These are phyloP conservation scores for Nakaseomyces bracarensis DNA, from an alignment of 1,139 yeast genomes.

Conservation along the genomic window DNA sequence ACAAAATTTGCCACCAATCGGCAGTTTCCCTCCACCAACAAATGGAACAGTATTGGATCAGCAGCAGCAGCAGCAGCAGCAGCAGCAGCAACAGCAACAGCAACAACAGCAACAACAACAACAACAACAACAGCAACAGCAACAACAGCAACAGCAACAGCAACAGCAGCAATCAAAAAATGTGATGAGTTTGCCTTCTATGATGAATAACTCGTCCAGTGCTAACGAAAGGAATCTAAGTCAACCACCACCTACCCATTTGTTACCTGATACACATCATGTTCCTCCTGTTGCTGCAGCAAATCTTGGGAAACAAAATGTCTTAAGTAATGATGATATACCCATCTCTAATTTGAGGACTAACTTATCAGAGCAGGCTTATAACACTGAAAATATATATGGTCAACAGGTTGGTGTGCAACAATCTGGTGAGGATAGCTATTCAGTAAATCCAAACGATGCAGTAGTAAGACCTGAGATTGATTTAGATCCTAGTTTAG, in stretches of 20 bases:
- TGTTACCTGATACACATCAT: neutral
- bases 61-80: slow-evolving; percentile 2
- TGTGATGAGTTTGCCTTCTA: slow-evolving; percentile 7
- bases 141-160: slow-evolving; percentile 16
- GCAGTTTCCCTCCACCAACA: slow-evolving; percentile 82
- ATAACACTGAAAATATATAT: slow-evolving; percentile 2
- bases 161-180: slow-evolving; percentile 12
- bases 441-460: slow-evolving; percentile 32
- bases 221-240: neutral
- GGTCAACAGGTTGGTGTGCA: slow-evolving; percentile 6
- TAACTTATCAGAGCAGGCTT: slow-evolving; percentile 6
- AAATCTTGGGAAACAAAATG: neutral
- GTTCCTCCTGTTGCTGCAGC: neutral
- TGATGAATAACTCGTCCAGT: slow-evolving; percentile 2
- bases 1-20: slow-evolving; percentile 83
- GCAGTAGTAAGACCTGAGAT: slow-evolving; percentile 45
- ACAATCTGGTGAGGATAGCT: slow-evolving; percentile 20
- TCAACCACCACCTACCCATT: neutral
- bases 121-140: slow-evolving; percentile 6
- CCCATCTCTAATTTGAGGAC: slow-evolving; percentile 34
- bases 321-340: slow-evolving; percentile 21
- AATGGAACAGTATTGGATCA: slow-evolving; percentile 17
- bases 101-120: slow-evolving; percentile 8
- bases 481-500: slow-evolving; percentile 56
- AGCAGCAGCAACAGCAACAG: slow-evolving; percentile 15